Conservation (phyloP, 331 rosid species). For the Rhamnella rubrinervis region DNA sequence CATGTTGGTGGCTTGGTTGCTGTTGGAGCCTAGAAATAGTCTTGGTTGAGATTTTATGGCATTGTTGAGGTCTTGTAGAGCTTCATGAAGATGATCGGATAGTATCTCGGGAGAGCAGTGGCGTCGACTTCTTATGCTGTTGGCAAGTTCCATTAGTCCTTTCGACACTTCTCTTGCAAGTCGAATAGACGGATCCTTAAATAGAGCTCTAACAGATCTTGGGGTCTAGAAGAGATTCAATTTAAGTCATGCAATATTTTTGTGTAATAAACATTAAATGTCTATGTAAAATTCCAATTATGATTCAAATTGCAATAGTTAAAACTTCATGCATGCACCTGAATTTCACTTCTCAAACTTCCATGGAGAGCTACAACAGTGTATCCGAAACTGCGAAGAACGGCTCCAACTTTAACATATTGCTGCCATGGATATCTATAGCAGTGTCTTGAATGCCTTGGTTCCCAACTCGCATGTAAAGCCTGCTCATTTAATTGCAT, state of each 20-base stretch:
- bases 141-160: constrained; percentile 71
- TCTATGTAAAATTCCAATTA: no score
- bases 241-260: background rate
- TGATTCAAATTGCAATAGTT: no score
- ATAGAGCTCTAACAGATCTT: constrained; percentile 62
- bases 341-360: constrained; percentile 83
- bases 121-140: constrained; percentile 68
- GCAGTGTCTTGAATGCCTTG: constrained; percentile 85
- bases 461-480: constrained; percentile 93
- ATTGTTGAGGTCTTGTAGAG: constrained; percentile 73
- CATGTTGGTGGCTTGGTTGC: constrained; percentile 55
- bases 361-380: constrained; percentile 93
- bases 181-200: constrained; percentile 83
- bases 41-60: constrained; percentile 93
- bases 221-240: constrained; percentile 53
- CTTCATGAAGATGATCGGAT: constrained; percentile 89
- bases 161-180: constrained; percentile 76
- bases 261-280: no score
- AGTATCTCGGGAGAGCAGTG: constrained; percentile 92
- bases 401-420: constrained; percentile 82
- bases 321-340: constrained; percentile 38
- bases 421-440: constrained; percentile 84
- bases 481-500: constrained; percentile 52
- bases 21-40: constrained; percentile 77
- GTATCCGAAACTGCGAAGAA: constrained; percentile 91